Evolutionary conservation across 495 filamentous ascomycete genomes (phyloP).

Genomic region (Aspergillus indologenus): DNA sequence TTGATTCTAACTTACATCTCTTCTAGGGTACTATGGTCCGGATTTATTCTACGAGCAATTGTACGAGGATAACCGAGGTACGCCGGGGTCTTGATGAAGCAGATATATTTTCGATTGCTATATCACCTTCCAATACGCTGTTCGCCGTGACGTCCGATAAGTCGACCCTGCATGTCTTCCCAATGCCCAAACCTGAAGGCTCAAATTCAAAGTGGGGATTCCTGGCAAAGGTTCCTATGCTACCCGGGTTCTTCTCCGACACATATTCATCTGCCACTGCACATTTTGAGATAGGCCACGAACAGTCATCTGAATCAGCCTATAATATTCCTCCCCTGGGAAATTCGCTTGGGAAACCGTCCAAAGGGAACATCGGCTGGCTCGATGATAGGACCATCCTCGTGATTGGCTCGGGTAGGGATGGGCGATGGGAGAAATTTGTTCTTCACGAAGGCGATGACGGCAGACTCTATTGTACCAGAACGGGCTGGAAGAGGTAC

Average conservation of each 20-base stretch:
- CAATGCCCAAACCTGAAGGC: slow-evolving; percentile 49
- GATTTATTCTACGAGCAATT: slow-evolving; percentile 72
- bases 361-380: slow-evolving; percentile 80
- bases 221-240: slow-evolving; percentile 70
- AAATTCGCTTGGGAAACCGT: slow-evolving; percentile 52
- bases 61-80: slow-evolving; percentile 75
- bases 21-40: slow-evolving; percentile 80
- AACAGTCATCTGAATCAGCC: slow-evolving; percentile 45
- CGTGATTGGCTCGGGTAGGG: slow-evolving; percentile 76
- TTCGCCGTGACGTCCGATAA: slow-evolving; percentile 97
- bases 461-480: slow-evolving; percentile 56
- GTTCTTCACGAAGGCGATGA: slow-evolving; percentile 60
- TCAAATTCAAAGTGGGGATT: slow-evolving; percentile 74
- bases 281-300: slow-evolving; percentile 77
- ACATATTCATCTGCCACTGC: slow-evolving; percentile 73
- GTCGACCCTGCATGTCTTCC: slow-evolving; percentile 90
- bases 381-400: slow-evolving; percentile 61
- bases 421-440: slow-evolving; percentile 84
- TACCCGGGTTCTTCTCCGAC: slow-evolving; percentile 79
- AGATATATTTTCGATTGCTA: slow-evolving; percentile 78
- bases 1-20: background rate
- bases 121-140: slow-evolving; percentile 73
- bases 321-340: slow-evolving; percentile 43
- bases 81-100: slow-evolving; percentile 87
- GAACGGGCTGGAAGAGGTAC: slow-evolving; percentile 83